phyloP scores from a whole-genome alignment of 352 stramenopile genomes.

The Pythium aquatile region DNA sequence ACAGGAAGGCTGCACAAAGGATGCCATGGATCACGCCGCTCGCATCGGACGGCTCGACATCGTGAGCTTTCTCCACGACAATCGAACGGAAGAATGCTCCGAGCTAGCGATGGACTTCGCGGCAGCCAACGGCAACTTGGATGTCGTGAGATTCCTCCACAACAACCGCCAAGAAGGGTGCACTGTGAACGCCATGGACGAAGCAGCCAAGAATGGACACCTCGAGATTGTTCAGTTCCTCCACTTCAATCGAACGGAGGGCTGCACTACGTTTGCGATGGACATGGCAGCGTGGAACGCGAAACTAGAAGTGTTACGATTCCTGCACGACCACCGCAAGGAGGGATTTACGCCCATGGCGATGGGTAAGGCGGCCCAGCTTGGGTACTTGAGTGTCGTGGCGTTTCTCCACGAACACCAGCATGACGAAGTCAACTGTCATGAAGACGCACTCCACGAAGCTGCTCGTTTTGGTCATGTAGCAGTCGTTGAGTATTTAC shows the following conservation, averaged over 20 bases:
- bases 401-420: constrained; percentile 3
- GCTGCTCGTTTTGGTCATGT: not conserved
- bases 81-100: constrained; percentile 29
- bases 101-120: not conserved
- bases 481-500: not conserved
- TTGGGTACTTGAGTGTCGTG: not conserved
- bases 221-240: constrained; percentile 1
- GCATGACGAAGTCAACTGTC: not conserved
- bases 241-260: not conserved
- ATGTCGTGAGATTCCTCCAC: constrained; percentile 1
- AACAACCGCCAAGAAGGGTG: constrained; percentile 2
- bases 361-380: not conserved
- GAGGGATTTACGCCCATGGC: constrained; percentile 1
- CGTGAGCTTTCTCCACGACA: constrained; percentile 29
- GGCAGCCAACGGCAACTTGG: not conserved
- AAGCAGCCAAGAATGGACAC: constrained; percentile 1
- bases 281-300: not conserved
- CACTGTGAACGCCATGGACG: constrained; percentile 3
- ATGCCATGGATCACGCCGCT: constrained; percentile 18
- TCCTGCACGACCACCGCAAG: constrained; percentile 2
- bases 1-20: constrained; percentile 18
- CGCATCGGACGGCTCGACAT: constrained; percentile 28
- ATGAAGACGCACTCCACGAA: not conserved
- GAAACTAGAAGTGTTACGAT: not conserved
- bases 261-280: constrained; percentile 3